Base-by-base conservation (phyloP, 2,329 filamentous ascomycete species). In the Alternaria consortialis region DNA sequence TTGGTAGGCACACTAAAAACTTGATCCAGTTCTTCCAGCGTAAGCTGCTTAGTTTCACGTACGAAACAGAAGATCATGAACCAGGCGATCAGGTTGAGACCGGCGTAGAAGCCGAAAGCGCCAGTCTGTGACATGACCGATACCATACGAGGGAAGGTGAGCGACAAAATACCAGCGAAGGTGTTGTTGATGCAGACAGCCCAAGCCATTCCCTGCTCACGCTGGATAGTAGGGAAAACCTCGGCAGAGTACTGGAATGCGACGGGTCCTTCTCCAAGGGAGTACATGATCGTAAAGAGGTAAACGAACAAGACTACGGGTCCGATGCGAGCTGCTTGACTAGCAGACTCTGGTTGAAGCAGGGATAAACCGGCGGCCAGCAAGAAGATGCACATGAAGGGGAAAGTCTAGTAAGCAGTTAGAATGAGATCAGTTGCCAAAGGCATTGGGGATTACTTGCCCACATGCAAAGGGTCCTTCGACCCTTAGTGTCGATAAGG, bases 231-330 rank as follows among this genome's bases (percentile, higher is more conserved):
- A n/a, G 74, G 75, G 65, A 77, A 77, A 2, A 77, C 74, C 43
- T 77, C 73, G 68, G 75, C 81, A 68, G 64, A 75, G 62, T 80
- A 80, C 64, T 77, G 74, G 72, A 80, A 80, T 3, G 78, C 90
- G 29, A 88, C 83, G 0, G 91, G 77, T 1, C 77, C 77, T 69
- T 80, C 77, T 9, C 77, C 77, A 4, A 78, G 58, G 11, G 74
- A 78, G 64, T 80, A 80, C 44, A 32, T 50, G 50, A 79, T 78
- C 7, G 58, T 61, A 42, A 61, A 61, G 23, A 61, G 58, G 31
- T 62, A 62, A 12, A 72, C 56, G 56, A 70, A 71, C 29, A 79
- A 63, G 8, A 76, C 75, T 31, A 79, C 75, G 3, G 77, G 77
- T 1, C 77, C 77, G 53, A 80, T 70, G 32, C 64, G 42, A 15